These are phyloP conservation scores for Bipolaris gigantea DNA, from an alignment of 2,329 filamentous ascomycete species.

Conservation along the genomic window DNA sequence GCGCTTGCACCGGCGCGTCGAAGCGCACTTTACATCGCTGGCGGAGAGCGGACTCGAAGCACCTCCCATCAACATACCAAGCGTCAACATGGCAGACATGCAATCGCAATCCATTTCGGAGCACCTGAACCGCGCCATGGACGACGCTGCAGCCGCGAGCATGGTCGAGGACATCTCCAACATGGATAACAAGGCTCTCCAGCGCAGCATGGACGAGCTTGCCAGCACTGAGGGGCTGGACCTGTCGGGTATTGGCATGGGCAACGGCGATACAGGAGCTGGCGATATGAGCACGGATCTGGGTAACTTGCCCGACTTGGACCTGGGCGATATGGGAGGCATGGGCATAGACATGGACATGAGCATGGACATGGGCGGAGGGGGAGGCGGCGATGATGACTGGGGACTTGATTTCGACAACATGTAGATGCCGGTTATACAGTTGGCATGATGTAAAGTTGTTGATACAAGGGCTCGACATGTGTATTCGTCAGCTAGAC, in stretches of 20 bases:
- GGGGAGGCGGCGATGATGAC: constrained; percentile 36
- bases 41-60: constrained; percentile 29
- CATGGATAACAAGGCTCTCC: constrained; percentile 40
- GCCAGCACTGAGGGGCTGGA: constrained; percentile 32
- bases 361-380: constrained; percentile 33
- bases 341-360: constrained; percentile 37
- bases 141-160: constrained; percentile 39
- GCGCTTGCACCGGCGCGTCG: constrained; percentile 65
- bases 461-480: no score
- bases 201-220: constrained; percentile 38
- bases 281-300: constrained; percentile 28
- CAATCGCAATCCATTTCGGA: constrained; percentile 31
- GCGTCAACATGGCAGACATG: constrained; percentile 34
- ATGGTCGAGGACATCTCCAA: constrained; percentile 36
- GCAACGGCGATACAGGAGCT: constrained; percentile 22
- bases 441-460: no score
- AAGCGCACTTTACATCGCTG: constrained; percentile 59
- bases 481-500: no score
- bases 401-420: constrained; percentile 50
- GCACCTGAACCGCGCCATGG: constrained; percentile 41
- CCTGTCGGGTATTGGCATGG: constrained; percentile 37
- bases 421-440: constrained; percentile 28
- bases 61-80: constrained; percentile 31
- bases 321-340: constrained; percentile 35
- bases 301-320: constrained; percentile 32